These are phyloP conservation scores for Aegilops longissima DNA, from an alignment of 176 grass and related monocot species.

Conservation along the genomic window DNA sequence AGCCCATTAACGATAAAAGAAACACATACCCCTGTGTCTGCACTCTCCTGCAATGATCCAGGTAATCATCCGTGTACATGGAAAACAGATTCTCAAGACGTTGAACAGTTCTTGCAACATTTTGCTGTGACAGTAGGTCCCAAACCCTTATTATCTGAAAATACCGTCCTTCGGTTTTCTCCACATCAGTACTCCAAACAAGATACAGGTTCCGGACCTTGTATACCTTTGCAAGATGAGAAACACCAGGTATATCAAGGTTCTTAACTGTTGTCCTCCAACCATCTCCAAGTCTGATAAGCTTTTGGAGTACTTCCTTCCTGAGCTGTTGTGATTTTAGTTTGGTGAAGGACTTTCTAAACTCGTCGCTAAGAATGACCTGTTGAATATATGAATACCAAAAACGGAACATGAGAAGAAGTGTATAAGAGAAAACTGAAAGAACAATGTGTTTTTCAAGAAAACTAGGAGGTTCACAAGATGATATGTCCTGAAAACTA, in stretches of 20 bases:
- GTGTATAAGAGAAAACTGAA: not conserved
- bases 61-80: conserved; percentile 67
- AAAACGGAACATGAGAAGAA: not conserved
- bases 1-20: not conserved
- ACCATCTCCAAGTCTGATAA: conserved; percentile 60
- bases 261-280: conserved; percentile 51
- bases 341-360: conserved; percentile 63
- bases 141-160: conserved; percentile 73
- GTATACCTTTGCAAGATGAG: conserved; percentile 50
- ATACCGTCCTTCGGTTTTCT: conserved; percentile 39
- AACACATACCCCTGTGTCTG: conserved; percentile 46
- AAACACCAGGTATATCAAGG: conserved; percentile 17
- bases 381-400: conserved; percentile 27
- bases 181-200: conserved; percentile 75
- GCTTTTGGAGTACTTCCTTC: conserved; percentile 52
- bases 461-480: not conserved
- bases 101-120: conserved; percentile 46
- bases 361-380: conserved; percentile 73
- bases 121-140: conserved; percentile 50
- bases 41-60: conserved; percentile 49
- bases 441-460: not conserved
- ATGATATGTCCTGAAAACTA: not conserved
- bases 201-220: conserved; percentile 48
- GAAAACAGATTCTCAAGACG: conserved; percentile 74
- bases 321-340: conserved; percentile 47